A percentile compares a stretch with the other conserved stretches of the same genome.
Conservation (phyloP, 164 flowering plant genomes). For the Amborella trichopoda region DNA sequence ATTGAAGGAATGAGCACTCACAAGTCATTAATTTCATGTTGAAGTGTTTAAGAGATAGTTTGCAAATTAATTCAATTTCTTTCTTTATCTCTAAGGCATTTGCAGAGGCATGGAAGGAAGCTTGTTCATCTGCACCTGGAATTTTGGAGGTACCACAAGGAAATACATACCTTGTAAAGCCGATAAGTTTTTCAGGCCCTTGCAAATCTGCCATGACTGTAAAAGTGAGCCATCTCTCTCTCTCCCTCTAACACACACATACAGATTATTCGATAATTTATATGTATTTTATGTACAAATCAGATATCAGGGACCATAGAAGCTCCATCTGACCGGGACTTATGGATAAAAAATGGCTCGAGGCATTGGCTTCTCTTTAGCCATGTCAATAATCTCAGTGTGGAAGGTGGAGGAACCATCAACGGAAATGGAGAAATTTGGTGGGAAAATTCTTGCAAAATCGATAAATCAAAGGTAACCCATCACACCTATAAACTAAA, state of each 20-base stretch:
- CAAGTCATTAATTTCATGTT: background rate
- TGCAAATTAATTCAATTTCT: background rate
- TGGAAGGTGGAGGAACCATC: slow-evolving; percentile 45
- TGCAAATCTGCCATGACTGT: slow-evolving; percentile 45
- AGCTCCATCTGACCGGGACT: slow-evolving; percentile 43
- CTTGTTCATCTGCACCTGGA: slow-evolving; percentile 34
- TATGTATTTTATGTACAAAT: background rate
- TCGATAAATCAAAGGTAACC: slow-evolving; percentile 16
- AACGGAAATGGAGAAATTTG: slow-evolving; percentile 49
- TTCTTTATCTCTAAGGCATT: slow-evolving; percentile 37
- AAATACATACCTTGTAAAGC: slow-evolving; percentile 46
- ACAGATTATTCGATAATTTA: no score
- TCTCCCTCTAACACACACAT: no score
- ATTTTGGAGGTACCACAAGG: slow-evolving; percentile 38
- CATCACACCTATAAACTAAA: background rate
- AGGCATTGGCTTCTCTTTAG: slow-evolving; percentile 38
- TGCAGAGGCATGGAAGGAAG: slow-evolving; percentile 50
- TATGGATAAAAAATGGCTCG: slow-evolving; percentile 27
- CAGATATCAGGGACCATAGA: slow-evolving; percentile 57
- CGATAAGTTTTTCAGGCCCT: slow-evolving; percentile 58
- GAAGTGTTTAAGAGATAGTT: background rate
- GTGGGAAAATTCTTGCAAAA: slow-evolving; percentile 43
- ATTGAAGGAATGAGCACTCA: background rate
- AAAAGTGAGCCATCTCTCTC: slow-evolving; percentile 30
- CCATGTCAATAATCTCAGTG: slow-evolving; percentile 16